Evolutionary conservation across 2,329 filamentous ascomycete species (phyloP).

Genomic region (Beauveria scarabaeidicola): DNA sequence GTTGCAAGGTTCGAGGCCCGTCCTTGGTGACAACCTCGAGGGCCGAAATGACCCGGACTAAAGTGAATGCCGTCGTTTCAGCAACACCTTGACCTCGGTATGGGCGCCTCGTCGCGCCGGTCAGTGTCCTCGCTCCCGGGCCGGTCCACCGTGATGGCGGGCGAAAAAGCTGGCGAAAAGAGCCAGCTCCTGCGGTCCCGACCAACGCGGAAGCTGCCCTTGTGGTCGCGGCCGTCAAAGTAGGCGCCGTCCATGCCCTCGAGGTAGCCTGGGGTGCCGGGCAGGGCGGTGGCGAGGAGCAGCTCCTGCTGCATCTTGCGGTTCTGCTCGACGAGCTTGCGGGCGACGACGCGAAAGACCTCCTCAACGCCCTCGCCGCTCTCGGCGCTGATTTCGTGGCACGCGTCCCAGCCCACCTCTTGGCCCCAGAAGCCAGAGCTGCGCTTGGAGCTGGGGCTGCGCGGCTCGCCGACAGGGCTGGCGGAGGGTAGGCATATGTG

Average conservation of each 20-base stretch:
- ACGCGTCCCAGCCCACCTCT: conserved; percentile 92
- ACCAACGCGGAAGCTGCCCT: conserved; percentile 48
- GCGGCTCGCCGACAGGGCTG: conserved; percentile 35
- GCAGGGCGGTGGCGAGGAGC: conserved; percentile 44
- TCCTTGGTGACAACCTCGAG: too few species aligned
- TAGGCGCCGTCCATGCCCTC: conserved; percentile 38
- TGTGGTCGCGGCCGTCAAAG: conserved; percentile 40
- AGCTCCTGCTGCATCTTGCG: conserved; percentile 54
- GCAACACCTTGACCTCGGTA: conserved; percentile 20
- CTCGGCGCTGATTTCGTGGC: conserved; percentile 92
- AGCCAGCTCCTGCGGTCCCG: conserved; percentile 52
- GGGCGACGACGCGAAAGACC: conserved; percentile 68
- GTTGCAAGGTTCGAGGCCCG: too few species aligned
- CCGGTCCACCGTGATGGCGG: conserved; percentile 40
- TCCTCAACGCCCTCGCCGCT: conserved; percentile 94
- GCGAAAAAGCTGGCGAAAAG: conserved; percentile 46
- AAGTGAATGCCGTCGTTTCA: conserved; percentile 6
- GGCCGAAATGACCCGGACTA: too few species aligned
- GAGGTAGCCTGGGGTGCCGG: conserved; percentile 40
- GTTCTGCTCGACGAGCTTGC: conserved; percentile 57
- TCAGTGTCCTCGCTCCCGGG: conserved; percentile 22
- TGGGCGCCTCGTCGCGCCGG: conserved; percentile 15
- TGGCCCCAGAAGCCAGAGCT: conserved; percentile 81
- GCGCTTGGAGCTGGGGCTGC: conserved; percentile 54
- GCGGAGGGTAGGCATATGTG: conserved; percentile 19